Conservation (phyloP, 75 land plant species). For the Isoetes taiwanensis region DNA sequence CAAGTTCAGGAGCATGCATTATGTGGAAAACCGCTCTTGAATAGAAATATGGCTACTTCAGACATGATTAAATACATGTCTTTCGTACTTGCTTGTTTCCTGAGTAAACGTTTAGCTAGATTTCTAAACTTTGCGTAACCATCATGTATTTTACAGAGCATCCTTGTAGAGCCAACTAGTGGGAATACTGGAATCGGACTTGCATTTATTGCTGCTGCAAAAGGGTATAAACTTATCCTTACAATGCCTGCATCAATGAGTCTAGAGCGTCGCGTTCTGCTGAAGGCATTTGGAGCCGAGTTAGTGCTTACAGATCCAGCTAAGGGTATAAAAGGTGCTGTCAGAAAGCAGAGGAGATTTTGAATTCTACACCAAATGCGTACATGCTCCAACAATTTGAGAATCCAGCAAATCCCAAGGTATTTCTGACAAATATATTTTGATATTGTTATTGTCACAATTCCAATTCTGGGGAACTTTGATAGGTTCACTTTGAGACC, state of each 20-base stretch:
- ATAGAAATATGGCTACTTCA: too few species aligned
- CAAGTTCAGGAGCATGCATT: too few species aligned
- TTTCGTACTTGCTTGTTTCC: too few species aligned
- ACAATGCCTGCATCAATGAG: constrained; percentile 39
- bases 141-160: constrained; percentile 25
- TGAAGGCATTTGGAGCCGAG: constrained; percentile 39
- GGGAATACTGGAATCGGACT: constrained; percentile 40
- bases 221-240: constrained; percentile 35
- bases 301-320: constrained; percentile 31
- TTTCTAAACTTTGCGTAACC: too few species aligned
- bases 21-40: too few species aligned
- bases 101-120: too few species aligned
- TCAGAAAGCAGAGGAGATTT: constrained; percentile 36
- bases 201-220: constrained; percentile 40
- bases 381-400: constrained; percentile 47
- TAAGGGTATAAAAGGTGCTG: constrained; percentile 34
- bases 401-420: constrained; percentile 35
- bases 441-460: too few species aligned
- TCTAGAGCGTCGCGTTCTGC: constrained; percentile 27
- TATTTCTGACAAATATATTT: not conserved
- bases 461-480: too few species aligned
- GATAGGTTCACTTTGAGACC: constrained; percentile 14
- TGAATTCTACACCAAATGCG: constrained; percentile 19
- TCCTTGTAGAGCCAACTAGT: constrained; percentile 38
- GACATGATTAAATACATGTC: too few species aligned